These are phyloP conservation scores for Pyrus betulifolia DNA, from an alignment of 306 rosid genomes.

Conservation along the genomic window DNA sequence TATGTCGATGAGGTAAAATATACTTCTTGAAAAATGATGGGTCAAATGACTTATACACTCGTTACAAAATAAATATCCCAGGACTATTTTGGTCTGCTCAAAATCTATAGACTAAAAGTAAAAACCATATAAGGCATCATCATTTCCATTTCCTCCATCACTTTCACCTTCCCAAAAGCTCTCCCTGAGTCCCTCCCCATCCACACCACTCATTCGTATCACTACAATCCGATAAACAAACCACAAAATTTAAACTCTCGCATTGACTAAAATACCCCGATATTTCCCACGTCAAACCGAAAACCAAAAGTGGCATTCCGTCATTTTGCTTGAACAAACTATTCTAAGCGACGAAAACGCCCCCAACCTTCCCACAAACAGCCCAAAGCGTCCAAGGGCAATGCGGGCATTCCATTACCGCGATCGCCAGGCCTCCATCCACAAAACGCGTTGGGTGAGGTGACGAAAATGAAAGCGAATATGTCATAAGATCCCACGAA, in stretches of 20 bases:
- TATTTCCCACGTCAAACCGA: not conserved
- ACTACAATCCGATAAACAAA: not conserved
- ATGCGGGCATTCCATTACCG: not conserved
- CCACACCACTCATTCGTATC: not conserved
- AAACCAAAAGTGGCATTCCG: not conserved
- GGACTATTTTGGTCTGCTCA: too few species aligned
- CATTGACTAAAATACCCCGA: not conserved
- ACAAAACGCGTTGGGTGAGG: not conserved
- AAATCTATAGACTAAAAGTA: not conserved
- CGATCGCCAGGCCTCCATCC: not conserved
- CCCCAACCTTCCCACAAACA: not conserved
- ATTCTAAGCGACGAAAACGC: not conserved
- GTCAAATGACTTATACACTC: not conserved
- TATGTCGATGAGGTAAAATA: not conserved
- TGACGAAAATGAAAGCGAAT: not conserved
- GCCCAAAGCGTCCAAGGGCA: not conserved
- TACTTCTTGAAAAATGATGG: not conserved
- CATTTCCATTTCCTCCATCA: not conserved
- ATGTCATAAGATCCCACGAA: constrained; percentile 1
- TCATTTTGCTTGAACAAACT: not conserved
- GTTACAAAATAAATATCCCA: not conserved
- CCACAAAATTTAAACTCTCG: not conserved
- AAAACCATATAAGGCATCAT: not conserved
- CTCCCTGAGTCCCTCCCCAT: not conserved
- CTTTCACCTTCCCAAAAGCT: constrained; percentile 1